Conservation (phyloP, 768 basidiomycete genomes). For the Crassisporium funariophilum region DNA sequence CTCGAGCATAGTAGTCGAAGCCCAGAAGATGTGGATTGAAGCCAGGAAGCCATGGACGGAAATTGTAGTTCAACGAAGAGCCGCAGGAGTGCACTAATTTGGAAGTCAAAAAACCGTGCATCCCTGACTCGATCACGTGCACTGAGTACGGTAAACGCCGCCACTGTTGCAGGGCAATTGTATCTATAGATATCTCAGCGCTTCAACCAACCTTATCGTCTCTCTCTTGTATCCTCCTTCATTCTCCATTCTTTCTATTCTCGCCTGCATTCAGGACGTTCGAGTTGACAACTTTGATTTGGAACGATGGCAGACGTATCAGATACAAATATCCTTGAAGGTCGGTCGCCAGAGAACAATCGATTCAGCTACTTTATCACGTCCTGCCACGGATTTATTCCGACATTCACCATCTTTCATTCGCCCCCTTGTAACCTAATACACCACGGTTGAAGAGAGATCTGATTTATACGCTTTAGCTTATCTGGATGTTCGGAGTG, state of each 20-base stretch:
- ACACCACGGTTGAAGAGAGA: constrained; percentile 11
- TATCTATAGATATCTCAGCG: constrained; percentile 5
- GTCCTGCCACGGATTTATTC: too few species aligned
- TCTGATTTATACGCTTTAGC: constrained; percentile 50
- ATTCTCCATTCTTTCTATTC: constrained; percentile 1
- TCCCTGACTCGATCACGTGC: too few species aligned
- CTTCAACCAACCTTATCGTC: constrained; percentile 11
- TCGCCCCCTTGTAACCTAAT: constrained; percentile 10
- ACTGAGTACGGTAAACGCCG: constrained; percentile 27
- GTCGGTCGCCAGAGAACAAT: constrained; percentile 44
- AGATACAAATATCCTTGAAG: constrained; percentile 72
- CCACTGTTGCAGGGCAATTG: constrained; percentile 1
- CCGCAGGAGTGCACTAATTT: not conserved
- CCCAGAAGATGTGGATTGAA: constrained; percentile 17
- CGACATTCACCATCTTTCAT: not conserved
- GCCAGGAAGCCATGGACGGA: constrained; percentile 26
- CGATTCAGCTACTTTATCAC: too few species aligned
- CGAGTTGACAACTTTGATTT: constrained; percentile 12
- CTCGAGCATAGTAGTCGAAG: constrained; percentile 7
- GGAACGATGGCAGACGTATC: constrained; percentile 75
- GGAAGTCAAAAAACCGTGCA: too few species aligned
- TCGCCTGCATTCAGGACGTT: constrained; percentile 9
- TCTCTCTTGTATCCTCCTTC: constrained; percentile 9
- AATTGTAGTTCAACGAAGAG: constrained; percentile 1
- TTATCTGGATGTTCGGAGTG: constrained; percentile 82